phyloP scores from a whole-genome alignment of 352 stramenopile species.

The Globisporangium yorkense region DNA sequence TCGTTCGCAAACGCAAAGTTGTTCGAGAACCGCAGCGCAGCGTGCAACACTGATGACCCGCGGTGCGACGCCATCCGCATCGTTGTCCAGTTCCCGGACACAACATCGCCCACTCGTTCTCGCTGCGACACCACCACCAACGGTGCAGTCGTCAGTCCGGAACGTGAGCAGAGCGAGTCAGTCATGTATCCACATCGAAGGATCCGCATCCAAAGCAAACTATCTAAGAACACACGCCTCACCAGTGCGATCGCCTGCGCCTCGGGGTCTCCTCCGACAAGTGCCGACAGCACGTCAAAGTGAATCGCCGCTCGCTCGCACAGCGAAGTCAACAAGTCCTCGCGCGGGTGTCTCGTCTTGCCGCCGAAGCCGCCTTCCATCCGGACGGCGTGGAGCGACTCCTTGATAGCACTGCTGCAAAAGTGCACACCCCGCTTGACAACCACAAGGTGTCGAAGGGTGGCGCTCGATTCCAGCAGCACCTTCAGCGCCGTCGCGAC shows the following conservation, averaged over 20 bases:
- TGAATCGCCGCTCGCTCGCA: constrained; percentile 36
- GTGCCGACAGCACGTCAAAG: constrained; percentile 40
- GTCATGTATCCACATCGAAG: neutral
- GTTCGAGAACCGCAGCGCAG: constrained; percentile 32
- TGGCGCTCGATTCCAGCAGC: constrained; percentile 26
- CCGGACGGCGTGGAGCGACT: constrained; percentile 39
- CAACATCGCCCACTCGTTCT: constrained; percentile 26
- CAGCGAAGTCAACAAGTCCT: constrained; percentile 32
- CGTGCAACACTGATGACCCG: constrained; percentile 35
- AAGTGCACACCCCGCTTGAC: constrained; percentile 33
- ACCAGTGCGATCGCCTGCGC: constrained; percentile 36
- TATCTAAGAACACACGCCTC: neutral
- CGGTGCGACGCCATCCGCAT: constrained; percentile 41
- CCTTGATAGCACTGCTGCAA: constrained; percentile 28
- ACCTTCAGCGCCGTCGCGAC: constrained; percentile 31
- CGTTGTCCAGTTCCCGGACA: constrained; percentile 51
- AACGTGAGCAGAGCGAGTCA: neutral
- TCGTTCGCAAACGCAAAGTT: constrained; percentile 49
- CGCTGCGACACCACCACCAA: constrained; percentile 11
- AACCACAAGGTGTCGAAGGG: constrained; percentile 22
- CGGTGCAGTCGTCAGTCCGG: neutral
- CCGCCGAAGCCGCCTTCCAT: constrained; percentile 41
- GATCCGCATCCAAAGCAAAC: too few species aligned
- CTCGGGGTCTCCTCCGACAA: constrained; percentile 28
- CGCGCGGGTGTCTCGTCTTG: constrained; percentile 21